Base-by-base conservation (phyloP, 1,284 basidiomycete genomes). In the Sporisorium exsertum region DNA sequence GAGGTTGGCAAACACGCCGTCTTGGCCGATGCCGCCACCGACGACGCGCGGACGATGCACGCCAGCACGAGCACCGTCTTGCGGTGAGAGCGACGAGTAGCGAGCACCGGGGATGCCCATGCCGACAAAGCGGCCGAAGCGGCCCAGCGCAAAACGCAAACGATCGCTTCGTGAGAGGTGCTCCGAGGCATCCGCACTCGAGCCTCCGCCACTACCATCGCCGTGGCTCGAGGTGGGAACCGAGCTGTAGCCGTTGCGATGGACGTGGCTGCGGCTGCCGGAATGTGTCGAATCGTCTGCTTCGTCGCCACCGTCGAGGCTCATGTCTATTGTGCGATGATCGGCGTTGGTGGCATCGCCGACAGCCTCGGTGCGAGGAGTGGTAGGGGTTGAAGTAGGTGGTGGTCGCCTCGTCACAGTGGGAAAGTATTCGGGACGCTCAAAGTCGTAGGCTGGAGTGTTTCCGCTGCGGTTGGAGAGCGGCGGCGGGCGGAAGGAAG, bases 1-100 rank as follows among this genome's bases (percentile, higher is more conserved):
- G 40, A 99, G 91, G 84, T 99, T 99, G 49, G 93, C 91, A 86
- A 98, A 99, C 6, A 99, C 95, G 15, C 96, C 96, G 80, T 97
- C 95, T 81, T 96, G 95, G 49, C 93, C 91, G 10, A 88, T 89
- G 0, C 94, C 94, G 1, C 93, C 92, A 18, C 93, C 94, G 47
- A 81, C 55, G 12, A 75, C 61, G 32, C 78, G 50, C 0, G 64
- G 68, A 33, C 74, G 68, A 60, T 77, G 61, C 13, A 69, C 64
- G 24, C 62, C 60, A 3, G 37, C 45, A 5, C 69, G 51, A 10
- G 46, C 63, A 26, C 68, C 70, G 40, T 71, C 74, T 24, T 77
- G 58, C 13, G 58, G 52, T 2, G 61, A 55, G n/a, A 76, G 52
- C 5, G 69, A 65, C 2, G 67, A 65, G 58, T 85, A 85, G n/a